Evolutionary conservation across 2,329 filamentous ascomycete genomes (phyloP), one percentile per base, ranked within the genome.

Genomic region (Lasiodiplodia hormozganensis): DNA sequence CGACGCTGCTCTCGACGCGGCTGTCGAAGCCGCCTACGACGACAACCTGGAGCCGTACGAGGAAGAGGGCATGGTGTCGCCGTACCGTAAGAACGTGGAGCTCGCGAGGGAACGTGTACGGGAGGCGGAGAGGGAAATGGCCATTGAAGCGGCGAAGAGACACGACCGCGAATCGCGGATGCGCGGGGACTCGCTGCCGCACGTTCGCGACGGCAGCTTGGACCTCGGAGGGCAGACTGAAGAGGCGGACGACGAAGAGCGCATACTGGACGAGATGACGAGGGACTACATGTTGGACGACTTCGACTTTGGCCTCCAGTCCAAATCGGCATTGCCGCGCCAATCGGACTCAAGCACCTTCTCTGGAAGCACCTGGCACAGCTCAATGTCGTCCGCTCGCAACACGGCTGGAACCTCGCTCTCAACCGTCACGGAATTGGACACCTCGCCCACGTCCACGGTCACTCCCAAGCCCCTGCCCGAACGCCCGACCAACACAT

Each of bases 11-110:
- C 85, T 98, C 53, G 95, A 98, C 81, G 95, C 94, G 28, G 96
- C 96, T 16, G 94, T 98, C 10, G 96, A 98, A 79, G 95, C 95
- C 62, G 96, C 95, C 5, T 99, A 98, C 78, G 92, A 97, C 77
- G 94, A 97, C 71, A 92, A 92, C 0, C 92, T 93, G 71, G 94
- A 97, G 76, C 92, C 92, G 4, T 88, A 87, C 77, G 85, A 85
- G 21, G 79, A 85, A 7, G 81, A 83, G 28, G 80, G 84, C 34
- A 69, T 74, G 69, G 71, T 74, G 28, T 62, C 57, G 18, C 52
- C 49, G 14, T 52, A 68, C 25, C 34, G 58, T 6, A 85, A 87
- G 51, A 90, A 88, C 73, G 89, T 94, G 4, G 91, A 95, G 77
- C 75, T 92, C 54, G 92, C 92, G 2, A 92, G 93, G 76, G 90